These are phyloP conservation scores for Porphyrellus cyaneotinctus DNA, from an alignment of 768 basidiomycete species.

Conservation along the genomic window DNA sequence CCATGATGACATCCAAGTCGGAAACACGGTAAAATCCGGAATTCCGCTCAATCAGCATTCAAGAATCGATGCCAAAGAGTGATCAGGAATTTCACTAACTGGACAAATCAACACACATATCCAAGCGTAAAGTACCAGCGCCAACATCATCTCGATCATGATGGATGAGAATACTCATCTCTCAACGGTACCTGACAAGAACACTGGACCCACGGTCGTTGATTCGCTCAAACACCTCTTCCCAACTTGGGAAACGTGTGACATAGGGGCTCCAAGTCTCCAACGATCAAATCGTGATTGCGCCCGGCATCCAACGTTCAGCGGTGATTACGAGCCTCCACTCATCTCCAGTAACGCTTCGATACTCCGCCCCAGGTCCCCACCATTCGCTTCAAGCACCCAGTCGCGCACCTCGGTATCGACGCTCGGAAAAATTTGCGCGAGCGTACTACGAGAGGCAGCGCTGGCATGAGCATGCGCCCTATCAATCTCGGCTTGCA, in stretches of 20 bases:
- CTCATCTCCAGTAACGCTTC: conserved; percentile 79
- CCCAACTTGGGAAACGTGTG: neutral
- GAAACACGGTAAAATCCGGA: too few relatives aligned
- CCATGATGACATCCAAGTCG: too few relatives aligned
- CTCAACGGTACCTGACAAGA: neutral
- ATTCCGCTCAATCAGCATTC: too few relatives aligned
- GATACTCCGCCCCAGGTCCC: conserved; percentile 87
- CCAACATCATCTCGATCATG: too few relatives aligned
- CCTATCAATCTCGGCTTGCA: conserved; percentile 74
- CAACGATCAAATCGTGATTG: neutral
- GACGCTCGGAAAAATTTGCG: conserved; percentile 83
- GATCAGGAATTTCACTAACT: too few relatives aligned
- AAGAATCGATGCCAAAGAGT: too few relatives aligned
- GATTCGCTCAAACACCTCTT: neutral
- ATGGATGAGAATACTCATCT: neutral
- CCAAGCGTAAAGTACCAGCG: too few relatives aligned
- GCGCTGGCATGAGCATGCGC: conserved; percentile 70
- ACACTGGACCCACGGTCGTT: neutral
- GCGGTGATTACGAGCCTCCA: conserved; percentile 22
- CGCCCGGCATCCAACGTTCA: neutral
- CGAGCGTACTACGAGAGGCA: conserved; percentile 70
- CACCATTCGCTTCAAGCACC: conserved; percentile 86
- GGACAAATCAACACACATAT: too few relatives aligned
- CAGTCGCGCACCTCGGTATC: conserved; percentile 83
- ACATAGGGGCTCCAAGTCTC: neutral